phyloP scores from a whole-genome alignment of 73 alveolate genomes.

The Uronychia setigera region DNA sequence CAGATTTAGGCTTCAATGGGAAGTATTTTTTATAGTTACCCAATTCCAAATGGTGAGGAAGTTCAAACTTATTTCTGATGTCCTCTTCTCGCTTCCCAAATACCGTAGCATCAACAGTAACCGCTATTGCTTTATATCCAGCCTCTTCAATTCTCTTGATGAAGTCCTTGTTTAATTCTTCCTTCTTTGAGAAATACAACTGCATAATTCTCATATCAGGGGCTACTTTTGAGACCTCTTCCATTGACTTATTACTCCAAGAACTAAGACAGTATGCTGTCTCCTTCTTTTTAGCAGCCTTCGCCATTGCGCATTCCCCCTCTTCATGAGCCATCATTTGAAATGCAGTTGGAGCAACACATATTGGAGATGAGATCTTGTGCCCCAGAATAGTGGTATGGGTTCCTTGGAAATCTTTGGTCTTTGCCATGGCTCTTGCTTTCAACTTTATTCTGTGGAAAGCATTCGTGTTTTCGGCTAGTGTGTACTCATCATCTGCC shows the following conservation, averaged over 20 bases:
- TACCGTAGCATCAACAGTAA: conserved; percentile 87
- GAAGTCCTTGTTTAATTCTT: conserved; percentile 64
- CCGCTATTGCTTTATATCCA: conserved; percentile 68
- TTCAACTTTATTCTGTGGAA: conserved; percentile 58
- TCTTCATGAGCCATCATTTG: conserved; percentile 75
- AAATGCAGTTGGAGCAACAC: conserved; percentile 86
- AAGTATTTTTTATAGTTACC: conserved; percentile 55
- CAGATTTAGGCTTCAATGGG: conserved; percentile 10
- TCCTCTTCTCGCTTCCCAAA: conserved; percentile 85
- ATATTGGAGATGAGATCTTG: conserved; percentile 70
- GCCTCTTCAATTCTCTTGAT: conserved; percentile 68
- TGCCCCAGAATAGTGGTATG: conserved; percentile 73
- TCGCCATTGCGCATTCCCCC: conserved; percentile 81
- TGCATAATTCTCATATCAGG: conserved; percentile 13
- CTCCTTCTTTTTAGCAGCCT: conserved; percentile 55
- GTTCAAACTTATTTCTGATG: conserved; percentile 67
- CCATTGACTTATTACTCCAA: conserved; percentile 10
- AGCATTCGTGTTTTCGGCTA: conserved; percentile 48
- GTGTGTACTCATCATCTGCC: conserved; percentile 57
- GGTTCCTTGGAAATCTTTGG: conserved; percentile 54
- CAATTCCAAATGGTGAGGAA: conserved; percentile 72
- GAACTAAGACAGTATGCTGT: conserved; percentile 8
- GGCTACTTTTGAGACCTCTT: too few relatives aligned
- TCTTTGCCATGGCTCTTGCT: conserved; percentile 69
- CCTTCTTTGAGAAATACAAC: conserved; percentile 57